These are phyloP conservation scores for Medicago lupulina DNA, from an alignment of 306 rosid species.

Conservation along the genomic window DNA sequence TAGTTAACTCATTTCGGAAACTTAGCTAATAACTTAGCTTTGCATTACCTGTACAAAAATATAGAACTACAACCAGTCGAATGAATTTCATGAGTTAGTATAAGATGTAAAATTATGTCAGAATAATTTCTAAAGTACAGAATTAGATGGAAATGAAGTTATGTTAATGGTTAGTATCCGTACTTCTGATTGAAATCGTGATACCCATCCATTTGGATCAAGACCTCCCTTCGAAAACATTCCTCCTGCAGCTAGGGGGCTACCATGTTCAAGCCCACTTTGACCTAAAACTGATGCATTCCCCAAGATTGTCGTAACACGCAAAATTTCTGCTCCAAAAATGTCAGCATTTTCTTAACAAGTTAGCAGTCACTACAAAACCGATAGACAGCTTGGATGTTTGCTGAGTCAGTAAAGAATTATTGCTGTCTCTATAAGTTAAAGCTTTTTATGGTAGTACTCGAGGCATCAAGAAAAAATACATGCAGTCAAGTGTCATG, in stretches of 20 bases:
- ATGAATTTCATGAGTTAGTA: slow-evolving; percentile 72
- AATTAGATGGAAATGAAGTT: slow-evolving; percentile 91
- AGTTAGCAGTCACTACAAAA: slow-evolving; percentile 96
- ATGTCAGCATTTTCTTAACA: slow-evolving; percentile 97
- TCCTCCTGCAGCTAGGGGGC: slow-evolving; percentile 99
- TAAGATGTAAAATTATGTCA: slow-evolving; percentile 70
- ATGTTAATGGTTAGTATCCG: slow-evolving; percentile 99
- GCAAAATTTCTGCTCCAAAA: slow-evolving; percentile 99
- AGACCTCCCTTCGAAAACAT: slow-evolving; percentile 92
- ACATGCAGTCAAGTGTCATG: slow-evolving; percentile 46
- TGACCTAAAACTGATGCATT: slow-evolving; percentile 99
- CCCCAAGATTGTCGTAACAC: slow-evolving; percentile 99
- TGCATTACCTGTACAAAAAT: slow-evolving; percentile 67
- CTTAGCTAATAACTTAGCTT: slow-evolving; percentile 56
- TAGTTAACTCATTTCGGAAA: slow-evolving; percentile 30
- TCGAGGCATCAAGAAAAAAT: slow-evolving; percentile 38
- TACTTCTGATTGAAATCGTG: slow-evolving; percentile 99
- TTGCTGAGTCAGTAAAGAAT: slow-evolving; percentile 78
- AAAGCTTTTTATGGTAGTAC: slow-evolving; percentile 49
- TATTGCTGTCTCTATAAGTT: slow-evolving; percentile 58
- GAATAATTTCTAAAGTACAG: slow-evolving; percentile 77
- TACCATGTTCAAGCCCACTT: slow-evolving; percentile 99
- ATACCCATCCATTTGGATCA: slow-evolving; percentile 89
- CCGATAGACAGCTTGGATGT: slow-evolving; percentile 75
- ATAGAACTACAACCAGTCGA: slow-evolving; percentile 64